Evolutionary conservation across 2,329 filamentous ascomycete species (phyloP), one percentile per base, ranked within the genome.

Genomic region (Lasiodiplodia theobromae): DNA sequence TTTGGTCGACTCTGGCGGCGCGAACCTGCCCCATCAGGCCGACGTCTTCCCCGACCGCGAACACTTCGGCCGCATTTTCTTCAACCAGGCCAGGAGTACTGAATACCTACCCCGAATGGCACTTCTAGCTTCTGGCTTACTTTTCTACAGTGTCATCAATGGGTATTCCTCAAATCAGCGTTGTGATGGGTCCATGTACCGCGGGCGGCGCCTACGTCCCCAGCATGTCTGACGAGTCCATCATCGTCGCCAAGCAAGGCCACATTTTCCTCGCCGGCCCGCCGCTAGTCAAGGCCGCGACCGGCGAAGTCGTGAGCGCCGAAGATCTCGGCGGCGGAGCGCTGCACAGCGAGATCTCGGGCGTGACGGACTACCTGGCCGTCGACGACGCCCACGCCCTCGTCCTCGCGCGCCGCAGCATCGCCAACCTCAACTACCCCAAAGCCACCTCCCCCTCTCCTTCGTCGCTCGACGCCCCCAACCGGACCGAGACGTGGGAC

Each of bases 111-210:
- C 51, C 28, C 16, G n/a, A 11, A 28, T 1, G 12, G 6, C 8
- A 14, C 4, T 14, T 18, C 16, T 34, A 2, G 2, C 10, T 66
- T 28, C 16, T 40, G 37, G 38, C 68, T 64, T 51, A 21, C 28
- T 1, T 5, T 23, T 8, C 11, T 10, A 3, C 51, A 79, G 77
- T 98, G 94, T 96, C 92, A 73, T 87, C 91, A 2, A 83, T 90
- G 72, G 93, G 94, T 4, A 97, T 98, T 70, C 95, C 95, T 1
- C 95, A 98, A 77, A 92, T 99, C 73, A 91, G 93, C 11, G 93
- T 97, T 2, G 95, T 99, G 57, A 97, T 99, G 95, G 95, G 95
- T 0, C 92, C 95, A 53, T 99, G 96, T 82, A 99, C 96, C 0
- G 95, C 95, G 1, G 95, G 95, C 63, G 95, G 95, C 58, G 95